Conservation (phyloP, 2,329 filamentous ascomycete genomes). For the Aspergillus costaricaensis region DNA sequence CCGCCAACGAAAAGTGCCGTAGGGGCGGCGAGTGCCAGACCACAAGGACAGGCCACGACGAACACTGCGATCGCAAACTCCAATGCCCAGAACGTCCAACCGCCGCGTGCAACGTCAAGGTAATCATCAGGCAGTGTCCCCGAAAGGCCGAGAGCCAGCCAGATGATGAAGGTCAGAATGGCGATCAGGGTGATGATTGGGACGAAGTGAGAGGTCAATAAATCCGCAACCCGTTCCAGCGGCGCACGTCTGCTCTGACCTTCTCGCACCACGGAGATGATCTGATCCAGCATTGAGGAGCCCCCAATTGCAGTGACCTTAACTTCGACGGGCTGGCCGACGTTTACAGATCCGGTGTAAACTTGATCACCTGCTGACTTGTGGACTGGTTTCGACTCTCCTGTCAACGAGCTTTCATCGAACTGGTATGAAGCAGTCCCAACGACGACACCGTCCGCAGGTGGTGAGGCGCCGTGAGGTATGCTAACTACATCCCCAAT, state of each 20-base stretch:
- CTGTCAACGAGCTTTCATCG: conserved; percentile 86
- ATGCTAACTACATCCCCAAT: conserved; percentile 73
- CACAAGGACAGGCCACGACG: conserved; percentile 83
- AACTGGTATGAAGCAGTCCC: conserved; percentile 65
- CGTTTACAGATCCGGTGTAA: conserved; percentile 51
- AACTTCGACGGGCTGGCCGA: conserved; percentile 48
- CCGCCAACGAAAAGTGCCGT: conserved; percentile 85
- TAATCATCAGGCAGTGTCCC: conserved; percentile 53
- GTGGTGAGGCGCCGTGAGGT: conserved; percentile 77
- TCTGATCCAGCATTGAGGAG: conserved; percentile 53
- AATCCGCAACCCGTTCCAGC: conserved; percentile 50
- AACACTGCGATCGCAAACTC: conserved; percentile 80
- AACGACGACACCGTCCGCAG: conserved; percentile 72
- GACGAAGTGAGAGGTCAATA: conserved; percentile 53
- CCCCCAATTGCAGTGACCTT: conserved; percentile 48
- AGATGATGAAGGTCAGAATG: conserved; percentile 50
- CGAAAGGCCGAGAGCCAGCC: conserved; percentile 48
- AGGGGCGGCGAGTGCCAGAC: conserved; percentile 79
- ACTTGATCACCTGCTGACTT: conserved; percentile 47
- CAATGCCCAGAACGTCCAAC: conserved; percentile 57
- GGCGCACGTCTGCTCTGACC: conserved; percentile 53
- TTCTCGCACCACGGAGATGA: conserved; percentile 52
- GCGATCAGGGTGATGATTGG: conserved; percentile 52
- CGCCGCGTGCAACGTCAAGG: conserved; percentile 49
- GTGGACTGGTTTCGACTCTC: conserved; percentile 50